A percentile compares a stretch with the other conserved stretches of the same genome.
Evolutionary conservation across 2,329 filamentous ascomycete genomes (phyloP).

Genomic region (Zasmidium angulare): DNA sequence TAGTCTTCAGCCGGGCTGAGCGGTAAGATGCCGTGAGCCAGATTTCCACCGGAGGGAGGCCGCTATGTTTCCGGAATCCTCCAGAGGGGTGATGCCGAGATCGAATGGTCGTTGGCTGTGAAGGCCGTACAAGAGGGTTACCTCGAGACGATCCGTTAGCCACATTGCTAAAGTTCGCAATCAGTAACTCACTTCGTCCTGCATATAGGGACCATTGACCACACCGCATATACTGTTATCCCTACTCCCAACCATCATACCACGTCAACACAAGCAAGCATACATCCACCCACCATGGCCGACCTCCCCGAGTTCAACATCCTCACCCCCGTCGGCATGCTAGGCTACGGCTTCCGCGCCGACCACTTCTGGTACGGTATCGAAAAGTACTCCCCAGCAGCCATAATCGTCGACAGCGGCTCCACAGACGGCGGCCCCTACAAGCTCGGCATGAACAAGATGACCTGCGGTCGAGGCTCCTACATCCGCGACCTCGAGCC

Average conservation of each 20-base stretch:
- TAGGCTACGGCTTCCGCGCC: constrained; percentile 34
- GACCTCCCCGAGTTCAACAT: constrained; percentile 21
- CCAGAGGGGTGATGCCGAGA: too few species aligned
- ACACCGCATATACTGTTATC: too few species aligned
- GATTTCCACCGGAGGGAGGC: too few species aligned
- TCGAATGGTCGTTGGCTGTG: too few species aligned
- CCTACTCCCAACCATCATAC: neutral
- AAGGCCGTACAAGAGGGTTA: too few species aligned
- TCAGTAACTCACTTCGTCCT: too few species aligned
- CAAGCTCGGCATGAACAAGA: constrained; percentile 33
- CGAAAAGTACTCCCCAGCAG: constrained; percentile 30
- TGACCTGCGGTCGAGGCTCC: constrained; percentile 41
- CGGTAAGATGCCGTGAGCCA: neutral
- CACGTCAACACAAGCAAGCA: neutral
- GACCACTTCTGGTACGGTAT: constrained; percentile 37
- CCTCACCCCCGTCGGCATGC: constrained; percentile 36
- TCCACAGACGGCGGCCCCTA: constrained; percentile 36
- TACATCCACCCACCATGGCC: neutral
- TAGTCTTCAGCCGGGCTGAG: neutral
- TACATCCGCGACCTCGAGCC: constrained; percentile 47
- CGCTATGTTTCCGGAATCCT: too few species aligned
- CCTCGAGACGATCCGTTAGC: too few species aligned
- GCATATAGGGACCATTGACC: too few species aligned
- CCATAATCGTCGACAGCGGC: constrained; percentile 35
- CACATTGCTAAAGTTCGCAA: too few species aligned